A percentile compares a stretch with the other conserved stretches of the same genome.
Conservation (phyloP, 805 yeast species). For the Ogataea siamensis region DNA sequence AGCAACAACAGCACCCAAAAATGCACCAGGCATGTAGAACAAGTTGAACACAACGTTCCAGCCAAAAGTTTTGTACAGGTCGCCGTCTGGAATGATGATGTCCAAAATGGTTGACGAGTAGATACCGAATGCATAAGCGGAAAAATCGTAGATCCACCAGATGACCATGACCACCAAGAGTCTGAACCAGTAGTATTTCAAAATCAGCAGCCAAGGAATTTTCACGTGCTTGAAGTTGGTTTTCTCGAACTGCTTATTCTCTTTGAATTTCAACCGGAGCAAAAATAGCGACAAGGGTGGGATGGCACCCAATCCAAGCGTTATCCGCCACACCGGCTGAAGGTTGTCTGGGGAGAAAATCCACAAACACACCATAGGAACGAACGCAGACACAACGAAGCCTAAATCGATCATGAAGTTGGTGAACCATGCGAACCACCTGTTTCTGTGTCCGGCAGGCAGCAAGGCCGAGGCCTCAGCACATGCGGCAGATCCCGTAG, state of each 20-base stretch:
- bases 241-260: conserved; percentile 69
- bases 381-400: conserved; percentile 79
- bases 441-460: conserved; percentile 80
- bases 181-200: conserved; percentile 86
- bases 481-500: conserved; percentile 89
- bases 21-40: conserved; percentile 88
- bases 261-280: conserved; percentile 72
- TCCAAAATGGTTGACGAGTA: conserved; percentile 72
- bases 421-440: conserved; percentile 88
- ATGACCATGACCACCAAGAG: conserved; percentile 65
- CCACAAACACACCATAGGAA: conserved; percentile 83
- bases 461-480: conserved; percentile 83
- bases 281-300: conserved; percentile 79
- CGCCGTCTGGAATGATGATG: conserved; percentile 53
- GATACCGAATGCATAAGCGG: conserved; percentile 82
- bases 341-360: conserved; percentile 71
- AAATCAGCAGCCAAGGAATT: conserved; percentile 64
- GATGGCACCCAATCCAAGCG: conserved; percentile 86
- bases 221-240: conserved; percentile 61
- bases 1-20: conserved; percentile 80
- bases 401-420: conserved; percentile 86
- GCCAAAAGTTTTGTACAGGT: conserved; percentile 75
- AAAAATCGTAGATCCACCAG: conserved; percentile 92
- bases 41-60: conserved; percentile 89
- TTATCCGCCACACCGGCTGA: conserved; percentile 86